A percentile compares a stretch with the other conserved stretches of the same genome.
Evolutionary conservation across 495 filamentous ascomycete genomes (phyloP).

Genomic region (Neurospora sp.): DNA sequence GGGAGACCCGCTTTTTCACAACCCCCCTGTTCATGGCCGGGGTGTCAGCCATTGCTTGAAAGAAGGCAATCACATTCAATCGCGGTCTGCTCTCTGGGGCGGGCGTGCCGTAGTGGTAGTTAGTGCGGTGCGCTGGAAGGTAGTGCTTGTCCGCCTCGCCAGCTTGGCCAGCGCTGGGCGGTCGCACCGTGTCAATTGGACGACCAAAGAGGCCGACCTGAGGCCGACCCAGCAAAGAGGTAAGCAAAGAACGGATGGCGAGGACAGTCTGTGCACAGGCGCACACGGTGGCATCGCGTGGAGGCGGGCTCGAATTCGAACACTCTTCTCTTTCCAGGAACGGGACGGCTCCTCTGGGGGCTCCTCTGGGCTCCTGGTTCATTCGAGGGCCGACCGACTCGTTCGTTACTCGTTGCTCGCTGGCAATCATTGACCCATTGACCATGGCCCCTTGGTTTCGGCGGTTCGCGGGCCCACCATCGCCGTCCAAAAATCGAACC

Average conservation of each 20-base stretch:
- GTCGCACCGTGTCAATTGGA: conserved; percentile 16
- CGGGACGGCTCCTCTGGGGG: conserved; percentile 1
- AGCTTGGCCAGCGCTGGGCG: neutral
- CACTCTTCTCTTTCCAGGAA: neutral
- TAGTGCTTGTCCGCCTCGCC: neutral
- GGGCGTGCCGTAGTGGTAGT: neutral
- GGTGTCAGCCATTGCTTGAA: conserved; percentile 11
- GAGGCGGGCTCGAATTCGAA: conserved; percentile 5
- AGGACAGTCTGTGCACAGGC: conserved; percentile 6
- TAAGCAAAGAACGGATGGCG: neutral
- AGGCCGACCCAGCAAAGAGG: conserved; percentile 7
- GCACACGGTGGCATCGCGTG: conserved; percentile 10
- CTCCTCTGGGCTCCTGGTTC: neutral
- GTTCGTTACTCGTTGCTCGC: neutral
- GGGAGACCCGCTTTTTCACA: conserved; percentile 9
- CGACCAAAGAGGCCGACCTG: conserved; percentile 11
- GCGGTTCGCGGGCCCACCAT: neutral
- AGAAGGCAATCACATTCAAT: conserved; percentile 15
- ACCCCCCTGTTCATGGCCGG: neutral
- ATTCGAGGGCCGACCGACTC: neutral
- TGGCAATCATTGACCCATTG: neutral
- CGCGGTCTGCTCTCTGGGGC: conserved; percentile 3
- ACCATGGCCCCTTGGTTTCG: neutral
- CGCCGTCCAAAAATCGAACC: neutral
- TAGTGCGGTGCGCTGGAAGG: neutral